Evolutionary conservation across 2,329 filamentous ascomycete species (phyloP).

Genomic region (Pezicula neosporulosa): DNA sequence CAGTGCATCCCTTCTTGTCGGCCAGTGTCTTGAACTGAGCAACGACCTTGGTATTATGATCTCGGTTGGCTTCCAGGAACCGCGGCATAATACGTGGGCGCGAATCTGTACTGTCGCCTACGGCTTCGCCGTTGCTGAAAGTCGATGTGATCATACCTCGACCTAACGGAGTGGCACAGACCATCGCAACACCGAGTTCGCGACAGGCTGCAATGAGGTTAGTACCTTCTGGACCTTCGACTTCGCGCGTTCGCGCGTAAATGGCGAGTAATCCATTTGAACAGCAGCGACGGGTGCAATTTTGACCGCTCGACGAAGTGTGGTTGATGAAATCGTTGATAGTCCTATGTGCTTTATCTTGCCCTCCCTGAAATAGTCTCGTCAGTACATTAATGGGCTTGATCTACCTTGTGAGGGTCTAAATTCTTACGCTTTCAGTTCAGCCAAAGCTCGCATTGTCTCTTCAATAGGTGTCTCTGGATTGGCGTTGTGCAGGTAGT

Average conservation of each 20-base stretch:
- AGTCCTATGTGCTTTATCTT: conserved; percentile 56
- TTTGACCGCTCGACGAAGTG: conserved; percentile 47
- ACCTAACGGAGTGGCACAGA: conserved; percentile 41
- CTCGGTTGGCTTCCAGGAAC: conserved; percentile 49
- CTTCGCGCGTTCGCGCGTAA: conserved; percentile 50
- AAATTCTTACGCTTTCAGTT: conserved; percentile 27
- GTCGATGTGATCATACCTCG: conserved; percentile 42
- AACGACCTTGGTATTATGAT: conserved; percentile 52
- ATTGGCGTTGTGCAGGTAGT: conserved; percentile 36
- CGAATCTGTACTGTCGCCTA: conserved; percentile 24
- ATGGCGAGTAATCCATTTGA: conserved; percentile 52
- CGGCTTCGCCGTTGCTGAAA: conserved; percentile 12
- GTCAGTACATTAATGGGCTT: conserved; percentile 1
- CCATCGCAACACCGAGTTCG: conserved; percentile 41
- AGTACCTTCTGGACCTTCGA: conserved; percentile 44
- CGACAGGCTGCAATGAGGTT: conserved; percentile 47
- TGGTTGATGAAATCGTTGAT: conserved; percentile 44
- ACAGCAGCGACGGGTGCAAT: conserved; percentile 46
- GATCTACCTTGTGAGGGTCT: not conserved
- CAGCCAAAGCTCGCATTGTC: conserved; percentile 34
- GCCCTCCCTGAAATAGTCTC: conserved; percentile 34
- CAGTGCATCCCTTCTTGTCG: conserved; percentile 48
- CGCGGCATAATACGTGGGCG: conserved; percentile 40
- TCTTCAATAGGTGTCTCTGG: conserved; percentile 35
- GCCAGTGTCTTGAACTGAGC: conserved; percentile 46